Base-by-base conservation (phyloP, 805 yeast genomes). In the Brettanomyces bruxellensis region DNA sequence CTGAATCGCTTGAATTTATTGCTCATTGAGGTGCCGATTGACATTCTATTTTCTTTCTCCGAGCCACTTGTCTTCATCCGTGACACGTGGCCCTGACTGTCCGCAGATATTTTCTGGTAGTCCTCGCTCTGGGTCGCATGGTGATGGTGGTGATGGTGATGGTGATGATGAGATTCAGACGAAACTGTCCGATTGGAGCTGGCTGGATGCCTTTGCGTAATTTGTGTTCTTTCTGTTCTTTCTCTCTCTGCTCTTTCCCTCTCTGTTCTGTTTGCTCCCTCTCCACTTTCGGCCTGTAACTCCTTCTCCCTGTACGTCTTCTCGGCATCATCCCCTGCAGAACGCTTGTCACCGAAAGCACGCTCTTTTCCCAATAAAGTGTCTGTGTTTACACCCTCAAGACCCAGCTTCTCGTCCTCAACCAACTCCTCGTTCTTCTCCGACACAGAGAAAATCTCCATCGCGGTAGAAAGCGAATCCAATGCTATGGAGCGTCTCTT, bases 401-500 rank as follows among this genome's bases (percentile, higher is more conserved):
- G 32, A 7, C 32, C 32, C 32, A 7, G 22, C 38, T 14, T 14
- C n/a, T n/a, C n/a, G 36, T n/a, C 36, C 36, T 34, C 12, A 13
- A 13, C 36, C 34, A 9, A 34, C 9, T 36, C 22, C 24, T 36
- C 38, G 38, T 36, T 36, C 23, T 36, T 22, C 3, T 22, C 23
- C 7, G 32, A 28, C 11, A 28, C 32, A 28, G 32, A 28, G 32
- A 28, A 28, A 9, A 28, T 28, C 48, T 55, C 67, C 41, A 64
- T 55, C 1, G 67, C 67, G 48, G 53, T 59, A 4, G 65, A 58
- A 24, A 65, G 51, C 7, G 65, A 57, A 49, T 64, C 66, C 24
- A 64, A 43, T 1, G 65, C 66, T 38, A 60, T 57, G 8, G 66
- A 60, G 40, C 61, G 61, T 22, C 66, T 58, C 46, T 57, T 59